Conservation (phyloP, 1,284 basidiomycete genomes). For the Ganoderma sinense region DNA sequence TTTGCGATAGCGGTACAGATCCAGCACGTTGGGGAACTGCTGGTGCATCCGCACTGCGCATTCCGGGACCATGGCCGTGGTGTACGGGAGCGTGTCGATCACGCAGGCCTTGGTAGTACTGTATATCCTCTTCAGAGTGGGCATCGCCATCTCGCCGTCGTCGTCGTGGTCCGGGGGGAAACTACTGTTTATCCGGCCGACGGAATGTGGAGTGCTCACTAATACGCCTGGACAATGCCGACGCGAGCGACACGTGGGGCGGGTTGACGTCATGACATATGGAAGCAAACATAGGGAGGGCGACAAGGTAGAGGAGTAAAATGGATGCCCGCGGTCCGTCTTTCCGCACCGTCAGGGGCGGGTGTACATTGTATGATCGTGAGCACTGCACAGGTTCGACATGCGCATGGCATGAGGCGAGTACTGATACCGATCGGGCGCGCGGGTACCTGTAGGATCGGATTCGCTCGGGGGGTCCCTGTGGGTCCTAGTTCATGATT, state of each 20-base stretch:
- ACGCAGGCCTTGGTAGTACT: background rate
- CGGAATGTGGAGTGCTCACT: background rate
- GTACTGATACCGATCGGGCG: constrained; percentile 3
- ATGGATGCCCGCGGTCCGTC: background rate
- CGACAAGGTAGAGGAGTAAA: background rate
- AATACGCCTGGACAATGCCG: background rate
- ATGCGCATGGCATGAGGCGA: constrained; percentile 2
- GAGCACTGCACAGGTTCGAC: background rate
- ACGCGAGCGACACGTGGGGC: background rate
- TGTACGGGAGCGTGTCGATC: background rate
- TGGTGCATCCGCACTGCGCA: background rate
- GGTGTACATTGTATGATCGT: background rate
- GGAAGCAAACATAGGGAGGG: background rate
- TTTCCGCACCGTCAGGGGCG: background rate
- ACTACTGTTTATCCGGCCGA: background rate
- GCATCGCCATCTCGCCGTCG: background rate
- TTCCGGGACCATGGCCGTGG: background rate
- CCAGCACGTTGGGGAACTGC: constrained; percentile 38
- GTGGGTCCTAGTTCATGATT: constrained; percentile 2
- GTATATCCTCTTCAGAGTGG: background rate
- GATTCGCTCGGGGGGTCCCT: background rate
- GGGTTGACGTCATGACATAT: background rate
- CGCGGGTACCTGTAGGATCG: background rate
- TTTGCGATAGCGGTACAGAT: constrained; percentile 72
- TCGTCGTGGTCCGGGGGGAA: background rate